phyloP scores from a whole-genome alignment of 345 rosid species.

The Camelina laxa region DNA sequence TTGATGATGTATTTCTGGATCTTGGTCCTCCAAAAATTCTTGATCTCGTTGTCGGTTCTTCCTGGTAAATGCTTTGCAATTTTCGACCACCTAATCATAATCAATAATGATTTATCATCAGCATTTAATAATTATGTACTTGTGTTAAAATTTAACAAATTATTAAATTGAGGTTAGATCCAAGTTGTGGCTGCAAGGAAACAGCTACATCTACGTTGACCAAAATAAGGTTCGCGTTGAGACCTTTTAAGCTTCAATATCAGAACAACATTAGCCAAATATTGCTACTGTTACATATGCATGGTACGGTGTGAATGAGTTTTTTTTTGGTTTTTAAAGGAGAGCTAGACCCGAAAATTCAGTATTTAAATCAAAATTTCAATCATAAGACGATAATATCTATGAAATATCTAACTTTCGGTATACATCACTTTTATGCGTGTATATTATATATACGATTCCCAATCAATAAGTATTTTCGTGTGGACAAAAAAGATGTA shows the following conservation, averaged over 20 bases:
- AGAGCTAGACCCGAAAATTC: background rate
- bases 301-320: background rate
- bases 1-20: slow-evolving; percentile 76
- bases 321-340: too few relatives aligned
- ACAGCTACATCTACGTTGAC: slow-evolving; percentile 27
- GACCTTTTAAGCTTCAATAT: background rate
- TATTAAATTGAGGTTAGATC: background rate
- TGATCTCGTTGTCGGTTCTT: slow-evolving; percentile 92
- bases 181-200: slow-evolving; percentile 6
- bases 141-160: background rate
- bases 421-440: slow-evolving; percentile 6
- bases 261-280: background rate
- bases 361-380: background rate
- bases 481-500: background rate
- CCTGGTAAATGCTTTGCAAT: slow-evolving; percentile 93
- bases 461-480: background rate
- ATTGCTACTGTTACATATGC: too few relatives aligned
- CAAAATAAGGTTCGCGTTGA: slow-evolving; percentile 37
- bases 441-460: background rate
- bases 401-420: slow-evolving; percentile 10
- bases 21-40: slow-evolving; percentile 90
- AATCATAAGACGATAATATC: background rate
- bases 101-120: background rate
- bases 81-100: slow-evolving; percentile 67
- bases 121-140: background rate